Evolutionary conservation across 2,329 filamentous ascomycete species (phyloP).

Genomic region (Fusarium sp.): DNA sequence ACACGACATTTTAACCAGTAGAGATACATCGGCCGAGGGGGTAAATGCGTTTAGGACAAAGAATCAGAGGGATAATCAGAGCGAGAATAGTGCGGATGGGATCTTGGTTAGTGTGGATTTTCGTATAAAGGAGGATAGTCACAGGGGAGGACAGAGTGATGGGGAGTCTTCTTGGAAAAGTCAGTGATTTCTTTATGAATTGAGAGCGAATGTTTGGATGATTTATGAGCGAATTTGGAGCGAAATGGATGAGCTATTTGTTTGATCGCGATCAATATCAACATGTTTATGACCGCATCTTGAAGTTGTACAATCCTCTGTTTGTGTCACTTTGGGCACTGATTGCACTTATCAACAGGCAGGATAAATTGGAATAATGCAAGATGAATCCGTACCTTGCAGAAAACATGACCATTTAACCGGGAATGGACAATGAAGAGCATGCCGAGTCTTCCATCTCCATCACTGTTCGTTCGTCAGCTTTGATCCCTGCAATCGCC

Average conservation of each 20-base stretch:
- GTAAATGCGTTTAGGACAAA: slow-evolving; percentile 36
- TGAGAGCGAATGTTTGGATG: background rate
- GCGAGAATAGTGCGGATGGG: slow-evolving; percentile 45
- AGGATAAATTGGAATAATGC: background rate
- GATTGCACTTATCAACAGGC: background rate
- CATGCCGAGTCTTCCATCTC: background rate
- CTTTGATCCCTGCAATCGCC: background rate
- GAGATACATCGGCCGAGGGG: slow-evolving; percentile 42
- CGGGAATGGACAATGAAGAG: background rate
- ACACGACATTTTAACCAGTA: slow-evolving; percentile 46
- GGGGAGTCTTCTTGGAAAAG: slow-evolving; percentile 10
- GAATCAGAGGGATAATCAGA: slow-evolving; percentile 37
- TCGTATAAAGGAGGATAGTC: slow-evolving; percentile 47
- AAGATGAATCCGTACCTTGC: background rate
- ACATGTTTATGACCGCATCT: background rate
- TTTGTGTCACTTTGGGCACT: background rate
- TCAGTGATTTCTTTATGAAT: background rate
- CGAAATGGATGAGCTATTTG: background rate
- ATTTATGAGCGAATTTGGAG: background rate
- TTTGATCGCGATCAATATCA: background rate
- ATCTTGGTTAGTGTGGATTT: slow-evolving; percentile 55
- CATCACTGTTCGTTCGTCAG: background rate
- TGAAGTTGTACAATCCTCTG: background rate
- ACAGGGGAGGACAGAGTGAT: slow-evolving; percentile 11
- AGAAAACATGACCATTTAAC: background rate